A percentile compares a stretch with the other conserved stretches of the same genome.
These are phyloP conservation scores for Heterobasidion irregulare DNA, from an alignment of 1,284 basidiomycete genomes.

Conservation along the genomic window DNA sequence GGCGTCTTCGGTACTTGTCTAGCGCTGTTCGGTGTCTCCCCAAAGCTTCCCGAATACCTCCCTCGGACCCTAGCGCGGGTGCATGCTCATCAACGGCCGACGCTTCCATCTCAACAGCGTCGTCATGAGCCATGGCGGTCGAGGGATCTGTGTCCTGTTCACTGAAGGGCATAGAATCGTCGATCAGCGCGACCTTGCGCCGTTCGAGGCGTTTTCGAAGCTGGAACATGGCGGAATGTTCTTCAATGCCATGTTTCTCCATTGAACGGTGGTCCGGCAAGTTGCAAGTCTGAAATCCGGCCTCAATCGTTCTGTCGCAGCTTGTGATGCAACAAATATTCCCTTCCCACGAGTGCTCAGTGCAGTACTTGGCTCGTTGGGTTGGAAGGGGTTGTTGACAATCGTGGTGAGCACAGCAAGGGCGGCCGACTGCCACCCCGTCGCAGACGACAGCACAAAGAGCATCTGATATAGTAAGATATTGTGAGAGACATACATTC, in stretches of 20 bases:
- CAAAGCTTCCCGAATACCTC: too few species aligned
- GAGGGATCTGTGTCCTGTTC: too few species aligned
- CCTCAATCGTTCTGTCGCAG: constrained; percentile 6
- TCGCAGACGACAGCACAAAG: constrained; percentile 15
- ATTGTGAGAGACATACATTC: too few species aligned
- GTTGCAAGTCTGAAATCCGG: constrained; percentile 13
- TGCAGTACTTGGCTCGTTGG: constrained; percentile 14
- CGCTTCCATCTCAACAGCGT: too few species aligned
- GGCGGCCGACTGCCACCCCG: too few species aligned
- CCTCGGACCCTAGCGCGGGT: too few species aligned
- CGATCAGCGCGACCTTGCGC: background rate
- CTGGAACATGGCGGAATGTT: constrained; percentile 11
- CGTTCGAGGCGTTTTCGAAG: background rate
- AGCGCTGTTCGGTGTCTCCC: too few species aligned
- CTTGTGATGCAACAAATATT: constrained; percentile 9
- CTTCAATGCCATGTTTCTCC: too few species aligned
- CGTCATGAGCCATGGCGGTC: background rate
- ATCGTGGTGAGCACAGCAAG: constrained; percentile 20
- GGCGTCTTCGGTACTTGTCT: too few species aligned
- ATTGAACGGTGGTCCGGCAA: constrained; percentile 9
- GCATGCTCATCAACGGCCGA: too few species aligned
- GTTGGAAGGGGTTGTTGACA: constrained; percentile 12
- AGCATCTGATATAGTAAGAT: too few species aligned
- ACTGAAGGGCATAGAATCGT: background rate
- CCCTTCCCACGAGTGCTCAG: constrained; percentile 5